Conservation (phyloP, 345 rosid genomes). For the Eucalyptus viminalis region DNA sequence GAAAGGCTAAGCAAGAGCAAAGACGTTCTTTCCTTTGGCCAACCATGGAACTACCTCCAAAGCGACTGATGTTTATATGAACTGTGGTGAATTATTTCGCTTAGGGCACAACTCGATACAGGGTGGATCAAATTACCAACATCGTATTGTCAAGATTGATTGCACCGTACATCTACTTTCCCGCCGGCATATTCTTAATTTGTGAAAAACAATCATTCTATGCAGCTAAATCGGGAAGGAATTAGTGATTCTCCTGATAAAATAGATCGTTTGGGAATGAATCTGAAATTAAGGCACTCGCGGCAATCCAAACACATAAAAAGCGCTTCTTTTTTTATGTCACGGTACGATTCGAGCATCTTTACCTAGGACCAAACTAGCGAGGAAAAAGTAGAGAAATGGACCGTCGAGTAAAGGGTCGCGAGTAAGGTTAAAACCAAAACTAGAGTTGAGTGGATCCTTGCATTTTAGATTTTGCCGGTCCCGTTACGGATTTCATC, state of each 20-base stretch:
- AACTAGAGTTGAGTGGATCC: not conserved
- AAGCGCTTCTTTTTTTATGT: not conserved
- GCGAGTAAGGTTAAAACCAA: not conserved
- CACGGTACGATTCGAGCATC: not conserved
- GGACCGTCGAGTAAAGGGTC: not conserved
- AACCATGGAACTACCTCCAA: not conserved
- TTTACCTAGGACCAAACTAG: not conserved
- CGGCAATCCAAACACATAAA: not conserved
- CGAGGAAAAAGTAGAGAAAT: not conserved
- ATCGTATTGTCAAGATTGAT: not conserved
- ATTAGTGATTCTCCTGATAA: not conserved
- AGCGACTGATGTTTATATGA: not conserved
- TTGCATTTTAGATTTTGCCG: not conserved
- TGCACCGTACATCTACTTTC: not conserved
- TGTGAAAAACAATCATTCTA: not conserved
- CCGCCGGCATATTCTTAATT: rapidly evolving
- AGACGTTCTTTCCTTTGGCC: not conserved
- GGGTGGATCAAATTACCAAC: not conserved
- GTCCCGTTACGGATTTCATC: not conserved
- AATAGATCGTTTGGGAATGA: not conserved
- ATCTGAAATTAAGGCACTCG: not conserved
- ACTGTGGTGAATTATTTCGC: not conserved
- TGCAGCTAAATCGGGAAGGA: not conserved
- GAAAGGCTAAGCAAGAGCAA: not conserved
- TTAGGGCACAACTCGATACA: not conserved